phyloP scores from a whole-genome alignment of 2,329 filamentous ascomycete genomes.

The Trichoderma koningii region DNA sequence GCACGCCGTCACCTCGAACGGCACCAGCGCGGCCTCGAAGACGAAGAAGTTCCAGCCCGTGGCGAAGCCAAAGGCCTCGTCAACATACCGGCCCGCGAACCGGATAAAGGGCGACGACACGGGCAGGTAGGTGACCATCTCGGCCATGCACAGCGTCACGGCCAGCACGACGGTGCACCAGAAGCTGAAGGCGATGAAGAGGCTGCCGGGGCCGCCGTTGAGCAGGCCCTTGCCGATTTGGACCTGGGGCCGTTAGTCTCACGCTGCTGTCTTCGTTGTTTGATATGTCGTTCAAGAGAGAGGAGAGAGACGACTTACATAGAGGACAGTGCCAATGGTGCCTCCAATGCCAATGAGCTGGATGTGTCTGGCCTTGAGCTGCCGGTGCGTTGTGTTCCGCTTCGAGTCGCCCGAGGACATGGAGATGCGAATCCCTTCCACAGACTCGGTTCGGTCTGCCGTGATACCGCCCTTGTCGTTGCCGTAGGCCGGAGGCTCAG shows the following conservation, averaged over 20 bases:
- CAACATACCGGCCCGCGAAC: constrained; percentile 73
- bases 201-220: constrained; percentile 59
- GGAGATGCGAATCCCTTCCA: constrained; percentile 28
- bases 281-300: background rate
- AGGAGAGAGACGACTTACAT: constrained; percentile 42
- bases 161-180: constrained; percentile 65
- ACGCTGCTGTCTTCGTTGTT: background rate
- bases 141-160: constrained; percentile 64
- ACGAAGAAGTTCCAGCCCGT: constrained; percentile 75
- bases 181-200: constrained; percentile 61
- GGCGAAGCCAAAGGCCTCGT: constrained; percentile 73
- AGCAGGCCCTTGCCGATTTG: constrained; percentile 61
- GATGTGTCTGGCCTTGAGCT: constrained; percentile 58
- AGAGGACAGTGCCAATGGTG: constrained; percentile 64
- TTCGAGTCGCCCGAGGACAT: constrained; percentile 30
- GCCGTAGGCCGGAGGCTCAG: constrained; percentile 32
- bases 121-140: constrained; percentile 76
- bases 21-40: constrained; percentile 67
- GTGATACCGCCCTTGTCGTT: constrained; percentile 19
- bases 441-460: constrained; percentile 11
- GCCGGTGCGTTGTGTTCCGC: constrained; percentile 51
- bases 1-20: constrained; percentile 67
- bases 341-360: constrained; percentile 65
- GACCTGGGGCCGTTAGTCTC: constrained; percentile 37
- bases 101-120: constrained; percentile 78